Percentiles rank a stretch among this genome's conserved stretches.
phyloP scores from a whole-genome alignment of 495 filamentous ascomycete species.

The Hypoxylon fuscum region DNA sequence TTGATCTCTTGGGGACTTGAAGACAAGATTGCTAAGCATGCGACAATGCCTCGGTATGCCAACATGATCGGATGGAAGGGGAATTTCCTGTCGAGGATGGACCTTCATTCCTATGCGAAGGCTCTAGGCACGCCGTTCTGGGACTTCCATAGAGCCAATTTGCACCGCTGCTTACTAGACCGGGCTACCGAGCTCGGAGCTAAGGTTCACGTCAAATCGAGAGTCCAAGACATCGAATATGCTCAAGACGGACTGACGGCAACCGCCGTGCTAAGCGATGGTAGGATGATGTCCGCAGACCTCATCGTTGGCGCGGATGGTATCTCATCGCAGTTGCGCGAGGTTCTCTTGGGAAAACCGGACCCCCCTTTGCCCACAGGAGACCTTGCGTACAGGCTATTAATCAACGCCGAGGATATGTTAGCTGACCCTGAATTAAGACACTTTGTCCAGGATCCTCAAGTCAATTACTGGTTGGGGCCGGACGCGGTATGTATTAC shows the following conservation, averaged over 20 bases:
- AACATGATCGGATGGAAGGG: conserved; percentile 56
- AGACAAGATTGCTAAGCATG: conserved; percentile 40
- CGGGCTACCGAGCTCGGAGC: conserved; percentile 64
- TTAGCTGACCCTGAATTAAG: conserved; percentile 60
- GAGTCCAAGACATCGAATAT: conserved; percentile 50
- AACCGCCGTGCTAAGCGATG: conserved; percentile 44
- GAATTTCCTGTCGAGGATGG: conserved; percentile 48
- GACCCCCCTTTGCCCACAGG: conserved; percentile 65
- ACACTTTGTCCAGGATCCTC: conserved; percentile 60
- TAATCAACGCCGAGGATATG: conserved; percentile 65
- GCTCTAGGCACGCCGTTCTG: conserved; percentile 62
- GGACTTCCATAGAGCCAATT: conserved; percentile 68
- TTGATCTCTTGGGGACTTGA: conserved; percentile 57
- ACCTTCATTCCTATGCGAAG: conserved; percentile 54
- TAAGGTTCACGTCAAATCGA: conserved; percentile 55
- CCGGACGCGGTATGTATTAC: too few species aligned
- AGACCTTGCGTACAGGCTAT: conserved; percentile 72
- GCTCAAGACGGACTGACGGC: conserved; percentile 44
- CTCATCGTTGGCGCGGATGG: conserved; percentile 69
- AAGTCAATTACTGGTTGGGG: conserved; percentile 74
- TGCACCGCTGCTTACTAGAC: conserved; percentile 62
- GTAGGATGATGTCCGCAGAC: conserved; percentile 53
- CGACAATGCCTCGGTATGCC: conserved; percentile 49
- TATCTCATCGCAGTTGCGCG: conserved; percentile 61
- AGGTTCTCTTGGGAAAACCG: conserved; percentile 54